phyloP scores from a whole-genome alignment of 495 filamentous ascomycete species.

The Annulohypoxylon moriforme region DNA sequence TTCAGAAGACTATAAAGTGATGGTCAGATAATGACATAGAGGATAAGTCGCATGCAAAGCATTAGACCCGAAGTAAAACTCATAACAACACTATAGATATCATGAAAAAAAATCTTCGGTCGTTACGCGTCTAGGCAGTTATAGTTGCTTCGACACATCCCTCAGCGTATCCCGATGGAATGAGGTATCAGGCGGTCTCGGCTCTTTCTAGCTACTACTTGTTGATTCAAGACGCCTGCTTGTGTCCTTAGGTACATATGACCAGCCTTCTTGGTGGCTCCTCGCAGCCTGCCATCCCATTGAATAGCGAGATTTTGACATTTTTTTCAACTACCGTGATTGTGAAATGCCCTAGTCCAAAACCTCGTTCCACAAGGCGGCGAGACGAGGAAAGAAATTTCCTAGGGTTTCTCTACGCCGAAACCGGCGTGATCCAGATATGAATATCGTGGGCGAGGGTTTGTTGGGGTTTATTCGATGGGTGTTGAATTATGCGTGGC shows the following conservation, averaged over 20 bases:
- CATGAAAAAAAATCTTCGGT: not conserved
- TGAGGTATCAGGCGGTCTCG: not conserved
- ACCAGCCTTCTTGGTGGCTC: not conserved
- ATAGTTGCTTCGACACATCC: not conserved
- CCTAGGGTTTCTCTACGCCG: not conserved
- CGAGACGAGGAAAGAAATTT: not conserved
- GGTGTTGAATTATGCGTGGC: not conserved
- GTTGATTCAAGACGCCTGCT: slow-evolving; percentile 14
- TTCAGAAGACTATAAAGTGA: not conserved
- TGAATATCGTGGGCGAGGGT: not conserved
- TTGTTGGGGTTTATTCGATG: not conserved
- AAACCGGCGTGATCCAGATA: not conserved
- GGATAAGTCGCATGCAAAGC: not conserved
- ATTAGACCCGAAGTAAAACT: not conserved
- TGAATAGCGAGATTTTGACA: not conserved
- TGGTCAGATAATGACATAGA: not conserved
- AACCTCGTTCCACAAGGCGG: not conserved
- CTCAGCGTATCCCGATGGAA: not conserved
- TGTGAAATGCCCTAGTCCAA: not conserved
- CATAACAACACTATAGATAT: not conserved
- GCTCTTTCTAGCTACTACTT: not conserved
- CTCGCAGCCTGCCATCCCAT: not conserved
- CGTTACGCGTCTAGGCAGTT: not conserved
- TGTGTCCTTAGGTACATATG: slow-evolving; percentile 17
- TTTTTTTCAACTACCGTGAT: not conserved